phyloP scores from a whole-genome alignment of 2,329 filamentous ascomycete genomes.

The Aspergillus pseudoterreus region DNA sequence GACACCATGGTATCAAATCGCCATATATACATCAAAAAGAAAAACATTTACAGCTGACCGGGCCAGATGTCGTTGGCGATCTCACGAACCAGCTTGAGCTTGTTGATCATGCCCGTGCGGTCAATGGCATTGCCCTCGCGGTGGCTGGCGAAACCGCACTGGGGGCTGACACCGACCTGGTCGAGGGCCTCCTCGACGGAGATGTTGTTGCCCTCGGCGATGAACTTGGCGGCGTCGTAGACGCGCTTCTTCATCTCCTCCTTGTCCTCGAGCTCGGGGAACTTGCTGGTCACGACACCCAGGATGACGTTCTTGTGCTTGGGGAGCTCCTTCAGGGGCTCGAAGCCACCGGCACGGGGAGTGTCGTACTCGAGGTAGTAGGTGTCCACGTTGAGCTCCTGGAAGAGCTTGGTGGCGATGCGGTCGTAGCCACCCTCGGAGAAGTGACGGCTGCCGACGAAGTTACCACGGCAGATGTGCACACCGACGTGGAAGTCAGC shows the following conservation, averaged over 20 bases:
- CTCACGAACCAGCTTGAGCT: conserved; percentile 65
- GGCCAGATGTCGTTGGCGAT: conserved; percentile 73
- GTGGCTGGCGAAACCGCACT: conserved; percentile 73
- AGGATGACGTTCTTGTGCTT: conserved; percentile 61
- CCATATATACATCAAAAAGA: not conserved
- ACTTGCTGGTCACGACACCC: conserved; percentile 62
- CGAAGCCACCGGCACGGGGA: conserved; percentile 61
- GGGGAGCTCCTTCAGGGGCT: conserved; percentile 60
- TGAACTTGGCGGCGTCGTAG: conserved; percentile 60
- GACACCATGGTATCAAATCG: not conserved
- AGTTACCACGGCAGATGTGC: conserved; percentile 67
- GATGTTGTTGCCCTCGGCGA: conserved; percentile 65
- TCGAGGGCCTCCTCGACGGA: conserved; percentile 64
- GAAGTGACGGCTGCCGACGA: conserved; percentile 63
- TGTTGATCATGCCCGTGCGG: conserved; percentile 68
- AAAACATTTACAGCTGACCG: conserved; percentile 42
- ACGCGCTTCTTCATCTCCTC: conserved; percentile 60
- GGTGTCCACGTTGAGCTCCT: conserved; percentile 60
- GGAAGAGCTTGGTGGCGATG: conserved; percentile 64
- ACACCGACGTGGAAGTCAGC: conserved; percentile 72
- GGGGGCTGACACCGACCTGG: conserved; percentile 65
- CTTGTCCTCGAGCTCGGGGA: conserved; percentile 60
- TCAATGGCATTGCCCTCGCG: conserved; percentile 67
- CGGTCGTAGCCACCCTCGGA: conserved; percentile 64
- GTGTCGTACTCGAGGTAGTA: conserved; percentile 71